A percentile compares a stretch with the other conserved stretches of the same genome.
Conservation (phyloP, 2,329 filamentous ascomycete species). For the Trichoderma semiorbis region DNA sequence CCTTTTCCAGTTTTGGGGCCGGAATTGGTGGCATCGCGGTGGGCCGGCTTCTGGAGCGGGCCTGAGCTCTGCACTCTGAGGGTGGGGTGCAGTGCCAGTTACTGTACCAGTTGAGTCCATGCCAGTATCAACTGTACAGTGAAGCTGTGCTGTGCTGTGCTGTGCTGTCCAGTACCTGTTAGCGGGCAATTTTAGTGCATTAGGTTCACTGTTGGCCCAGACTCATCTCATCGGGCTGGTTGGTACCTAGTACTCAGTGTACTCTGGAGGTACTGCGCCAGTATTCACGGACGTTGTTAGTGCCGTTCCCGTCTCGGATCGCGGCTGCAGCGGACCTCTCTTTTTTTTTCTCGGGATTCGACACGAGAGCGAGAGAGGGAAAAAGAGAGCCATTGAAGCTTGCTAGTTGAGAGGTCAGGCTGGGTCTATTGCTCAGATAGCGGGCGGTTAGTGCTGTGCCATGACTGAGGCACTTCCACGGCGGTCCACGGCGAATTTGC, state of each 20-base stretch:
- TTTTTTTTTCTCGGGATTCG: neutral
- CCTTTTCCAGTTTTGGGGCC: neutral
- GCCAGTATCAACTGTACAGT: neutral
- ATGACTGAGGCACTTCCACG: neutral
- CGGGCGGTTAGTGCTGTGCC: neutral
- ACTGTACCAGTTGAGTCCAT: neutral
- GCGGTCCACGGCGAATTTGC: neutral
- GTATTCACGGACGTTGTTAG: neutral
- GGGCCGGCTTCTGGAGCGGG: neutral
- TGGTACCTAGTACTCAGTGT: neutral
- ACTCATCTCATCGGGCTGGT: neutral
- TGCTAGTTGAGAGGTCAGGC: neutral
- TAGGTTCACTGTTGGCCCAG: neutral
- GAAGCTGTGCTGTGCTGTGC: neutral
- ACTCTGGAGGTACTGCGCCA: neutral
- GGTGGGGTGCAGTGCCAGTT: neutral
- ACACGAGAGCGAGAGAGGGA: neutral
- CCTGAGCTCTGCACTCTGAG: neutral
- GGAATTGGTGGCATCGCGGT: neutral
- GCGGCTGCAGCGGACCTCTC: constrained; percentile 8
- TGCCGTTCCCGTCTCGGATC: neutral
- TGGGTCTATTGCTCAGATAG: neutral
- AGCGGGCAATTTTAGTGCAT: neutral
- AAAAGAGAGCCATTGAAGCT: neutral
- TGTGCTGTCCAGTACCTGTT: neutral